These are phyloP conservation scores for Incumbomyces lentus DNA, from an alignment of 2,329 filamentous ascomycete genomes.

Conservation along the genomic window DNA sequence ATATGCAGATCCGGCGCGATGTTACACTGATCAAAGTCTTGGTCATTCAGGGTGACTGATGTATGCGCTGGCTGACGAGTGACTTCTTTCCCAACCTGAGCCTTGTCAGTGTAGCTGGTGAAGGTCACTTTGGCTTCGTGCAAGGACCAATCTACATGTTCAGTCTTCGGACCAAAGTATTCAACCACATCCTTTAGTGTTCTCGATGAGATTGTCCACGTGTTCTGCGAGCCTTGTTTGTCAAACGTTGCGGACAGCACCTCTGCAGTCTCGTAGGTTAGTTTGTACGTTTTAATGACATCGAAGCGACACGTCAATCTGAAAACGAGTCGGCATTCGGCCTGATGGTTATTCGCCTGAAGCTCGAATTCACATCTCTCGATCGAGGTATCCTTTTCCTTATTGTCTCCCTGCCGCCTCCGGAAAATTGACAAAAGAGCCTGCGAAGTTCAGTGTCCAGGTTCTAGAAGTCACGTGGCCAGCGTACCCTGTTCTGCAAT, in stretches of 20 bases:
- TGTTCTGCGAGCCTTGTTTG: constrained; percentile 43
- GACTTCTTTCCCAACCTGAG: constrained; percentile 53
- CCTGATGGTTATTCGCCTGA: constrained; percentile 44
- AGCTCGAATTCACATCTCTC: constrained; percentile 53
- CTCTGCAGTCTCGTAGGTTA: constrained; percentile 53
- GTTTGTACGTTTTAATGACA: constrained; percentile 54
- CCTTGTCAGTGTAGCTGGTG: constrained; percentile 57
- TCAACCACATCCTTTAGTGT: constrained; percentile 52
- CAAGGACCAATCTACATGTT: constrained; percentile 52
- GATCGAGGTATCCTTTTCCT: constrained; percentile 49
- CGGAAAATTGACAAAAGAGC: constrained; percentile 54
- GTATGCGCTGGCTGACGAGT: constrained; percentile 56
- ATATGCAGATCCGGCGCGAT: constrained; percentile 52
- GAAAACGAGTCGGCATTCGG: constrained; percentile 51
- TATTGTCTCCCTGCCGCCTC: constrained; percentile 42
- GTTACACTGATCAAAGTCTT: constrained; percentile 51
- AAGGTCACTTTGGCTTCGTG: constrained; percentile 50
- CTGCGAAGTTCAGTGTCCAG: constrained; percentile 21
- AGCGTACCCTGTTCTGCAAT: constrained; percentile 17
- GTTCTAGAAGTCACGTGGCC: background rate
- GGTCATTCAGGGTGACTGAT: constrained; percentile 50
- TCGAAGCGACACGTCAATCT: constrained; percentile 54
- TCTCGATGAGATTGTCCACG: constrained; percentile 48
- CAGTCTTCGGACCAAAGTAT: constrained; percentile 54
- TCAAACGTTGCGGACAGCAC: constrained; percentile 57